Evolutionary conservation across 805 yeast genomes (phyloP).

Genomic region (Sungouiozyma ichnusensis): DNA sequence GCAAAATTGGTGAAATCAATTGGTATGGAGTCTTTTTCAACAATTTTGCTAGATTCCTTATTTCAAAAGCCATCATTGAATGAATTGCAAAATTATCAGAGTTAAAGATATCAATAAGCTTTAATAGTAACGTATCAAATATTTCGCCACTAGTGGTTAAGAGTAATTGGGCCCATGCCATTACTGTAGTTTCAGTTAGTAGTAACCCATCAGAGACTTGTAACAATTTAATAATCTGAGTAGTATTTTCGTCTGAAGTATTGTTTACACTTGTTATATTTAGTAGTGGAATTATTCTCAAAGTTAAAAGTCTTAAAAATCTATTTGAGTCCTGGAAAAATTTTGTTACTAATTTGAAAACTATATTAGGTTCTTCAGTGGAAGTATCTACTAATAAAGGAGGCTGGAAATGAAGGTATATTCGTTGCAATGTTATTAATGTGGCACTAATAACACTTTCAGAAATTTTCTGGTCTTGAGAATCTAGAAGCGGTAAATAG

Average conservation of each 20-base stretch:
- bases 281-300: conserved; percentile 45
- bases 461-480: conserved; percentile 15
- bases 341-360: conserved; percentile 33
- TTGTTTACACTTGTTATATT: conserved; percentile 31
- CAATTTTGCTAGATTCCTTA: conserved; percentile 47
- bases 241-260: conserved; percentile 35
- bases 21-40: conserved; percentile 64
- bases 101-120: conserved; percentile 55
- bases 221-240: conserved; percentile 33
- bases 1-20: conserved; percentile 67
- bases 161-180: conserved; percentile 58
- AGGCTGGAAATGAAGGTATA: conserved; percentile 45
- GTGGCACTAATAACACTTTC: conserved; percentile 33
- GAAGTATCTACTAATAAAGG: conserved; percentile 26
- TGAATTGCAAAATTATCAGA: conserved; percentile 50
- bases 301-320: conserved; percentile 44
- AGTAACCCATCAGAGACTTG: conserved; percentile 29
- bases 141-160: conserved; percentile 54
- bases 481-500: conserved; percentile 14
- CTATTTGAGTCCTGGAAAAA: conserved; percentile 37
- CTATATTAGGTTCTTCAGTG: background rate
- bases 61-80: conserved; percentile 56
- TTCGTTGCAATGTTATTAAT: conserved; percentile 35
- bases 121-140: conserved; percentile 53
- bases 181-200: conserved; percentile 48